Conservation (phyloP, 176 grass and related monocot species). For the Juncus effusus region DNA sequence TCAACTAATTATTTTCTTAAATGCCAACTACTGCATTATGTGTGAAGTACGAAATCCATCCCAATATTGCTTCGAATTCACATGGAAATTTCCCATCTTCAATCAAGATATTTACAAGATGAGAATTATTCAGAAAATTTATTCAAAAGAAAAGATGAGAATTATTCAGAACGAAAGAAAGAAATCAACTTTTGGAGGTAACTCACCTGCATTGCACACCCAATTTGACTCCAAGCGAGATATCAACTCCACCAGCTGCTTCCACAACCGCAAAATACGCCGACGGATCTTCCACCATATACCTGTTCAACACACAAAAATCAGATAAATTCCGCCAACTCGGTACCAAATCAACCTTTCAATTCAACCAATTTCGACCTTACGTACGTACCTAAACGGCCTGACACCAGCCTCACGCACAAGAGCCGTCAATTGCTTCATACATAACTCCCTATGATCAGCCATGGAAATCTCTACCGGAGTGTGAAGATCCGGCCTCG, state of each 20-base stretch:
- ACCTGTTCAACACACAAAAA: constrained; percentile 9
- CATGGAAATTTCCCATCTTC: too few species aligned
- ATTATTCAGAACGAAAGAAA: too few species aligned
- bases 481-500: constrained; percentile 71
- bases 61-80: too few species aligned
- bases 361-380: not conserved
- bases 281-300: constrained; percentile 38
- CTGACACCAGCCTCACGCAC: constrained; percentile 74
- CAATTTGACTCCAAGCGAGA: constrained; percentile 82
- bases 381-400: constrained; percentile 55
- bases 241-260: constrained; percentile 72
- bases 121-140: not conserved
- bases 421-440: constrained; percentile 68
- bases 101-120: too few species aligned
- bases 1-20: too few species aligned
- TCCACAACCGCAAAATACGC: constrained; percentile 86
- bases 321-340: not conserved
- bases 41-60: too few species aligned
- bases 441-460: constrained; percentile 81
- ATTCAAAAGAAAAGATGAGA: not conserved
- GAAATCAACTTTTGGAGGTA: too few species aligned
- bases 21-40: too few species aligned
- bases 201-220: constrained; percentile 97
- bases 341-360: not conserved
- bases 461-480: constrained; percentile 68